Evolutionary conservation across 768 basidiomycete species (phyloP).

Genomic region (Kondoa malvinella): DNA sequence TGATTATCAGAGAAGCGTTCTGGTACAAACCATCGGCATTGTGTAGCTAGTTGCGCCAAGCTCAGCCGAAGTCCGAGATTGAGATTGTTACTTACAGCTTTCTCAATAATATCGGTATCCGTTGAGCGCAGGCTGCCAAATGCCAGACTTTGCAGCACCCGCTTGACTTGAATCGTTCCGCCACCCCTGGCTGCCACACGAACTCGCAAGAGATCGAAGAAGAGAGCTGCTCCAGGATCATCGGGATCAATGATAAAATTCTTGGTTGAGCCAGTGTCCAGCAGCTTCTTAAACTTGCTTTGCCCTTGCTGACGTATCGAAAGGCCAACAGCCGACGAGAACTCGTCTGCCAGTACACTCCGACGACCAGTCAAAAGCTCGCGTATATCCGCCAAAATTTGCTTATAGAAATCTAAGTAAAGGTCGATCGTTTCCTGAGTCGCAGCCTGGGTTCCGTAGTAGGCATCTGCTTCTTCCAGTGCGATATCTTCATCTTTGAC

Average conservation of each 20-base stretch:
- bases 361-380: slow-evolving; percentile 11
- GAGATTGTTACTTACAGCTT: no score
- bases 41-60: no score
- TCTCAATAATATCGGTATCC: no score
- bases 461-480: slow-evolving; percentile 20
- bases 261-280: neutral
- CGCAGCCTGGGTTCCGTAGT: slow-evolving; percentile 24
- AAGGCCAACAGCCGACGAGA: neutral
- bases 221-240: neutral
- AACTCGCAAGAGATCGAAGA: neutral
- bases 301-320: neutral
- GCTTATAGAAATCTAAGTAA: slow-evolving; percentile 20
- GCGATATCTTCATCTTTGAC: slow-evolving; percentile 1
- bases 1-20: no score
- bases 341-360: slow-evolving; percentile 8
- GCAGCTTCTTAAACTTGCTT: neutral
- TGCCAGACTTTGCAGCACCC: no score
- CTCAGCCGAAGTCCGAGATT: no score
- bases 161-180: no score
- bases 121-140: no score
- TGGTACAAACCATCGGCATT: neutral
- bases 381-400: slow-evolving; percentile 12
- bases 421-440: slow-evolving; percentile 22
- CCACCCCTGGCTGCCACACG: neutral
- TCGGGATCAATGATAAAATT: neutral